Base-by-base conservation (phyloP, 495 filamentous ascomycete genomes). In the Penicillium pancosmium region DNA sequence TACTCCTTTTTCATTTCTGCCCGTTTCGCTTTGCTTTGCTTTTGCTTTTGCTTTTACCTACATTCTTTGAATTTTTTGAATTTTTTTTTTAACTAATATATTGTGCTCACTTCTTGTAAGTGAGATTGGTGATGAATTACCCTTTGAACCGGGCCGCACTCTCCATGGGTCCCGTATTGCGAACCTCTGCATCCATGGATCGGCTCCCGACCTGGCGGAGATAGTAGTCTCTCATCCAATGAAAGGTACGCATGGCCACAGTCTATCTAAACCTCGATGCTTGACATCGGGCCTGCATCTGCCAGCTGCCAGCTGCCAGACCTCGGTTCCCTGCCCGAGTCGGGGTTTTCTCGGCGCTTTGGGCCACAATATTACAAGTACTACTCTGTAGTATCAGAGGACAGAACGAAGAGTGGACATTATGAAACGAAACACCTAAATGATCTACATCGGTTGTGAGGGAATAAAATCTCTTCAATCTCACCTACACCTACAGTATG, bases 211-310 rank as follows among this genome's bases (percentile, higher is more conserved):
- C 31, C 31, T 21, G 13, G 46, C 34, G 34, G 59, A 57, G 59
- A 57, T 61, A 52, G 21, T 11, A 43, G 36, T 38, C 36, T 12
- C 52, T 53, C 54, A 46, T 18, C 49, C 59, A 56, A 53, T 56
- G 15, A 10, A 19, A 51, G 52, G 15, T 21, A 15, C 21, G 11
- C 51, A 16, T 46, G 40, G 13, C 54, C 46, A 50, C 48, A 48
- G 54, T 56, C 43, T 61, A 61, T 56, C 48, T 56, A 40, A 41
- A 57, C 59, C 50, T 60, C 53, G 50, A 46, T 46, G 41, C 41
- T 46, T 46, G n/a, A 46, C 41, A 46, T 46, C n/a, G n/a, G 41
- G 41, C 41, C 41, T 46, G 41, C 41, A 46, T 46, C 41, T 46
- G 41, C 41, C 41, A 46, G 11, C 9, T 44, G 15, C 41, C 16